A percentile compares a stretch with the other conserved stretches of the same genome.
phyloP scores from a whole-genome alignment of 1,284 basidiomycete genomes.

The Abortiporus biennis region DNA sequence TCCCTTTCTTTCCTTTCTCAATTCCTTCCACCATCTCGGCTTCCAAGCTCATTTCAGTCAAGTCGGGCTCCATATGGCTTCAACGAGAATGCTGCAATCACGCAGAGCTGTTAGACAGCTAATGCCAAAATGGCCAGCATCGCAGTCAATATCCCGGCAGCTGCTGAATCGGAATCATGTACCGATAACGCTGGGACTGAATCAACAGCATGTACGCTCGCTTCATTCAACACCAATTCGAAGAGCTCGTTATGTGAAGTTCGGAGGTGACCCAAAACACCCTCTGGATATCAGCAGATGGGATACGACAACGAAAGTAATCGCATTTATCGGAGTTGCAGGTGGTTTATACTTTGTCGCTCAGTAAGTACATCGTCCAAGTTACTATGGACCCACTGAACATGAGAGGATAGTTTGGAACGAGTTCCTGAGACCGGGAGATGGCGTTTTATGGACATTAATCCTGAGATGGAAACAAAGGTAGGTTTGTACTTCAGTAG shows the following conservation, averaged over 20 bases:
- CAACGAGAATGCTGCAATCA: too few relatives aligned
- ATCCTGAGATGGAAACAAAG: conserved; percentile 49
- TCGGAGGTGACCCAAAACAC: conserved; percentile 11
- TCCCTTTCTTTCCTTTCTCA: too few relatives aligned
- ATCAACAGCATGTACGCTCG: too few relatives aligned
- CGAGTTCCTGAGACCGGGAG: conserved; percentile 79
- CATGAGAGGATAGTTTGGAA: conserved; percentile 51
- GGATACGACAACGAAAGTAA: conserved; percentile 15
- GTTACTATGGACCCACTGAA: background rate
- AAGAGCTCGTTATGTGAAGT: conserved; percentile 21
- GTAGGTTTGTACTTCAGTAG: conserved; percentile 22
- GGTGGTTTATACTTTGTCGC: conserved; percentile 49
- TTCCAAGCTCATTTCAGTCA: too few relatives aligned
- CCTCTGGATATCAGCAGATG: conserved; percentile 17
- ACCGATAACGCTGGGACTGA: too few relatives aligned
- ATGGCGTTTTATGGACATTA: conserved; percentile 80
- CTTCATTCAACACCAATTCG: background rate
- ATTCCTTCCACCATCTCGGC: too few relatives aligned
- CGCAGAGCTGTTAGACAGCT: too few relatives aligned
- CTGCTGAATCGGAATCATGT: too few relatives aligned
- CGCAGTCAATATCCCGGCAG: too few relatives aligned
- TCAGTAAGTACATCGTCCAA: conserved; percentile 39
- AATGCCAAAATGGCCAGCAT: too few relatives aligned
- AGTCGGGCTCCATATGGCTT: too few relatives aligned
- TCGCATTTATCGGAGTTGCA: conserved; percentile 25